Evolutionary conservation across 2,329 filamentous ascomycete genomes (phyloP).

Genomic region (Colletotrichum gloeosporioides): DNA sequence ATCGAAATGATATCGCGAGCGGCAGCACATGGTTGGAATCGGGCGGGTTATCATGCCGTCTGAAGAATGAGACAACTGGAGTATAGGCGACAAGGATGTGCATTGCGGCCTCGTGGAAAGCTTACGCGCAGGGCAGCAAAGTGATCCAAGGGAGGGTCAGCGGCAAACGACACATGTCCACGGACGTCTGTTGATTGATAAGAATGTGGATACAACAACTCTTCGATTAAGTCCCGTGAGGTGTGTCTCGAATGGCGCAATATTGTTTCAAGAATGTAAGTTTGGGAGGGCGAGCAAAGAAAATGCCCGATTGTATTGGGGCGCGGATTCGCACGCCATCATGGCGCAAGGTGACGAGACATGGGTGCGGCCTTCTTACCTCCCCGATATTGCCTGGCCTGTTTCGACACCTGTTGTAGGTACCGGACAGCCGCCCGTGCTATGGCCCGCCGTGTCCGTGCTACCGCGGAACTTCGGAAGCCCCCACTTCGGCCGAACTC

Average conservation of each 20-base stretch:
- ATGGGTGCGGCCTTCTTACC: not conserved
- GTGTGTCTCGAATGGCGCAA: conserved; percentile 4
- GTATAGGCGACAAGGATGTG: not conserved
- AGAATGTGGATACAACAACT: not conserved
- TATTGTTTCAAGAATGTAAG: conserved; percentile 4
- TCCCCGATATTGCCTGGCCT: not conserved
- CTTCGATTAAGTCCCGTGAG: not conserved
- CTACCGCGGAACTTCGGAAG: not conserved
- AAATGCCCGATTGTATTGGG: not conserved
- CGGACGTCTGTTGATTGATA: not conserved
- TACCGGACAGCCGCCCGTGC: not conserved
- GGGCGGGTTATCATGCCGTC: not conserved
- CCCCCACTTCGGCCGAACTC: not conserved
- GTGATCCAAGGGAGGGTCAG: not conserved
- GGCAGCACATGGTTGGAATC: not conserved
- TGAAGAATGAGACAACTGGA: not conserved
- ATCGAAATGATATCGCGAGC: not conserved
- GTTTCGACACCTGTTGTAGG: not conserved
- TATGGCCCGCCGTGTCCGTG: not conserved
- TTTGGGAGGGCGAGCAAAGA: not conserved
- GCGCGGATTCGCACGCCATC: conserved; percentile 13
- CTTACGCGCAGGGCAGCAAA: not conserved
- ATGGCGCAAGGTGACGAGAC: conserved; percentile 14
- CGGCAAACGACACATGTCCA: not conserved
- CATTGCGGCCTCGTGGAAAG: not conserved